Percentiles rank a stretch among this genome's conserved stretches.
These are phyloP conservation scores for Coemansia sp. DNA, from an alignment of 192 early-diverging fungal species.

Conservation along the genomic window DNA sequence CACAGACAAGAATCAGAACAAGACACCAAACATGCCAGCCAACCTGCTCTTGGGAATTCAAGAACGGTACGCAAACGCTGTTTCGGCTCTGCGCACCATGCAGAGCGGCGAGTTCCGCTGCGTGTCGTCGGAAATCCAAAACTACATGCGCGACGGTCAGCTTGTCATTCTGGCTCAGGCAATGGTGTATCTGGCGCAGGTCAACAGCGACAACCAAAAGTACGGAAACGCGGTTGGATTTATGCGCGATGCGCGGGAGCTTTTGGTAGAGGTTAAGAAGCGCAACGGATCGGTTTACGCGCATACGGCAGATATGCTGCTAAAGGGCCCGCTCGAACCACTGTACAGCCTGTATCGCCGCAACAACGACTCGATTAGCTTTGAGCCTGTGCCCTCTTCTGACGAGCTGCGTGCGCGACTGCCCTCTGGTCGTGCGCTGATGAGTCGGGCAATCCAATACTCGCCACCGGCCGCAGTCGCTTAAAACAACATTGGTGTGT, in stretches of 20 bases:
- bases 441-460: slow-evolving; percentile 35
- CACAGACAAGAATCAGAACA: slow-evolving; percentile 38
- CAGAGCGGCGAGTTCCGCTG: slow-evolving; percentile 47
- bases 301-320: slow-evolving; percentile 37
- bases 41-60: slow-evolving; percentile 49
- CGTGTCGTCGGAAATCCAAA: slow-evolving; percentile 42
- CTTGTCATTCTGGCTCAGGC: slow-evolving; percentile 48
- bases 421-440: slow-evolving; percentile 40
- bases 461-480: slow-evolving; percentile 5
- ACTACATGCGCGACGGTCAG: slow-evolving; percentile 53
- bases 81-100: slow-evolving; percentile 30
- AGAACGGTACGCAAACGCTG: slow-evolving; percentile 42
- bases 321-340: slow-evolving; percentile 36
- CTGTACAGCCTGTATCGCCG: slow-evolving; percentile 49
- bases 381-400: slow-evolving; percentile 44
- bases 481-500: not conserved
- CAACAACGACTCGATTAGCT: slow-evolving; percentile 54
- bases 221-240: slow-evolving; percentile 50
- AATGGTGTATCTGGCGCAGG: slow-evolving; percentile 50
- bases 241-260: slow-evolving; percentile 49
- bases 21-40: slow-evolving; percentile 45
- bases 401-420: slow-evolving; percentile 42
- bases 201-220: slow-evolving; percentile 48
- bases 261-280: slow-evolving; percentile 38
- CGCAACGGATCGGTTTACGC: slow-evolving; percentile 43